Conservation (phyloP, 2,329 filamentous ascomycete genomes). For the Arthrobotrys iridis region DNA sequence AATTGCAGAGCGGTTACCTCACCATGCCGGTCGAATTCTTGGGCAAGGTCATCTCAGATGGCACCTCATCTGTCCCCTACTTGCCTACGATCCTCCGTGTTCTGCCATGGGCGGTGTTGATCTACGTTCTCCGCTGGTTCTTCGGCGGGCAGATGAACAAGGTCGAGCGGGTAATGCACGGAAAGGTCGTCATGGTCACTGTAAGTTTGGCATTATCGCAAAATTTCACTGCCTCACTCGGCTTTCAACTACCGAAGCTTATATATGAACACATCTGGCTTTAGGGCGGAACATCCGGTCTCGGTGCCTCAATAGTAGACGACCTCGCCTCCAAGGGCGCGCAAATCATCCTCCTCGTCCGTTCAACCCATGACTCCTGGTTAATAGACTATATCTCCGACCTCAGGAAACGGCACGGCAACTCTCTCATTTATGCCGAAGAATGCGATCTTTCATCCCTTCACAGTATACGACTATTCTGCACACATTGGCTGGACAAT, state of each 20-base stretch:
- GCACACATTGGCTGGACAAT: conserved; percentile 98
- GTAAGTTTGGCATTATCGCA: conserved; percentile 63
- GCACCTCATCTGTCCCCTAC: conserved; percentile 67
- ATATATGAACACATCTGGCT: conserved; percentile 1
- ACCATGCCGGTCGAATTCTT: conserved; percentile 72
- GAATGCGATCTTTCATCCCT: conserved; percentile 88
- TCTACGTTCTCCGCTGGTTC: conserved; percentile 76
- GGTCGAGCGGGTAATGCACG: conserved; percentile 86
- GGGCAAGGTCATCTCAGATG: conserved; percentile 67
- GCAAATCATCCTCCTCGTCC: conserved; percentile 89
- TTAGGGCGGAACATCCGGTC: conserved; percentile 87
- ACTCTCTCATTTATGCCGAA: conserved; percentile 92
- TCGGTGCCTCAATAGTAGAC: conserved; percentile 80
- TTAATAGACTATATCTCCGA: conserved; percentile 93
- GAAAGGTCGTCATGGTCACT: conserved; percentile 91
- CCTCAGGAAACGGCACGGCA: conserved; percentile 77
- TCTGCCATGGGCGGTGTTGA: conserved; percentile 65
- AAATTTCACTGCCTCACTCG: background rate
- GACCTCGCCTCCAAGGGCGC: conserved; percentile 83
- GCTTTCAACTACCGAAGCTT: background rate
- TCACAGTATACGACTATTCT: conserved; percentile 90
- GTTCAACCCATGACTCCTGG: conserved; percentile 84
- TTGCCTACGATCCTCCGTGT: conserved; percentile 67
- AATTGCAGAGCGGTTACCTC: background rate
- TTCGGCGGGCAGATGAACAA: conserved; percentile 78